These are phyloP conservation scores for Lathyrus tuberosus DNA, from an alignment of 306 rosid genomes.

Conservation along the genomic window DNA sequence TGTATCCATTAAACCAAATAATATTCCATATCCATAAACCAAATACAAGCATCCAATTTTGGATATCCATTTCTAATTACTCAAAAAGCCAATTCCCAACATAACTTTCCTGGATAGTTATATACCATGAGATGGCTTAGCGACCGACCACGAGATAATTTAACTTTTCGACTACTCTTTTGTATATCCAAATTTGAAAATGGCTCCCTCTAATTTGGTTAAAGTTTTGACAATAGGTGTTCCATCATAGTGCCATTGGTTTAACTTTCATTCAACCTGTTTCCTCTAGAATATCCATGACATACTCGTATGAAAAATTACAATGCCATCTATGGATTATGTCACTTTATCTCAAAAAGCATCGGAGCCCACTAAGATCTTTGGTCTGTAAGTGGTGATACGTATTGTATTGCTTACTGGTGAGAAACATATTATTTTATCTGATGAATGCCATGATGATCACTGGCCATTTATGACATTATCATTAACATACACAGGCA, in stretches of 20 bases:
- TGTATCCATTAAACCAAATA: too few relatives aligned
- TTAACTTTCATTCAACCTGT: neutral
- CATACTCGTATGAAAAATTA: neutral
- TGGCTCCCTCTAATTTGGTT: neutral
- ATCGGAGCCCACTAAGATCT: neutral
- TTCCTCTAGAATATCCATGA: neutral
- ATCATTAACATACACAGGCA: neutral
- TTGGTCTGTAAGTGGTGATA: neutral
- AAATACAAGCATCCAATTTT: too few relatives aligned
- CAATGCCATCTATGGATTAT: neutral
- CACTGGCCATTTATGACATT: neutral
- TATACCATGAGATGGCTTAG: neutral
- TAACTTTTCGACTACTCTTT: neutral
- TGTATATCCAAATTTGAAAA: neutral
- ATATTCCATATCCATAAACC: too few relatives aligned
- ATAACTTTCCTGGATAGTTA: too few relatives aligned
- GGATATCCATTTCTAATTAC: too few relatives aligned
- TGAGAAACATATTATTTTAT: neutral
- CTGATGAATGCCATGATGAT: neutral
- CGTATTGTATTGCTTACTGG: neutral
- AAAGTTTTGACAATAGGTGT: neutral
- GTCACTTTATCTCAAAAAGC: neutral
- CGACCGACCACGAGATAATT: neutral
- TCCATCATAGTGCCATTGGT: neutral
- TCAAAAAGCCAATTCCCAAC: too few relatives aligned